Conservation (phyloP, 768 basidiomycete genomes). For the Lactarius sp. region DNA sequence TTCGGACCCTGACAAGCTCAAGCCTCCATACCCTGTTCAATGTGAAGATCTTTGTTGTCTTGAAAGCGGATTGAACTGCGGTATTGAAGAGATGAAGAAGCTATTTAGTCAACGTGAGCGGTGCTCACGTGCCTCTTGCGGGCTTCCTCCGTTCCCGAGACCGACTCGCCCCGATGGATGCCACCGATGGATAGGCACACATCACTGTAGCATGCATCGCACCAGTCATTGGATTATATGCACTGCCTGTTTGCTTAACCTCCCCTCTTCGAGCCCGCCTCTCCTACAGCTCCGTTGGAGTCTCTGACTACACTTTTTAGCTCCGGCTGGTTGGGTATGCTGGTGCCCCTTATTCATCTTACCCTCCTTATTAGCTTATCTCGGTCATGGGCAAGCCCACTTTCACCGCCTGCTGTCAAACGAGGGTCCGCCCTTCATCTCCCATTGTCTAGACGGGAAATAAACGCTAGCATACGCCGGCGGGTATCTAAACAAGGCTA, state of each 20-base stretch:
- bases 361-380: background rate
- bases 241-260: background rate
- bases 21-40: slow-evolving; percentile 50
- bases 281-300: background rate
- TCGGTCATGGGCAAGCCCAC: slow-evolving; percentile 3
- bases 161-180: no score
- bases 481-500: slow-evolving; percentile 21
- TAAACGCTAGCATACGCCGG: background rate
- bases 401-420: background rate
- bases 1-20: slow-evolving; percentile 69
- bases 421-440: slow-evolving; percentile 9
- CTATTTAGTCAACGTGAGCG: background rate
- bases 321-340: background rate
- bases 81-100: background rate
- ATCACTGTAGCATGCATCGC: background rate
- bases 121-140: no score
- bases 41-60: background rate
- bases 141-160: no score
- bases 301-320: background rate
- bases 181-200: no score
- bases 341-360: background rate
- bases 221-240: no score
- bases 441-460: slow-evolving; percentile 12
- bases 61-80: background rate
- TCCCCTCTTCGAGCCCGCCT: no score